phyloP scores from a whole-genome alignment of 305 asterid genomes.

The Fraxinus greggii region DNA sequence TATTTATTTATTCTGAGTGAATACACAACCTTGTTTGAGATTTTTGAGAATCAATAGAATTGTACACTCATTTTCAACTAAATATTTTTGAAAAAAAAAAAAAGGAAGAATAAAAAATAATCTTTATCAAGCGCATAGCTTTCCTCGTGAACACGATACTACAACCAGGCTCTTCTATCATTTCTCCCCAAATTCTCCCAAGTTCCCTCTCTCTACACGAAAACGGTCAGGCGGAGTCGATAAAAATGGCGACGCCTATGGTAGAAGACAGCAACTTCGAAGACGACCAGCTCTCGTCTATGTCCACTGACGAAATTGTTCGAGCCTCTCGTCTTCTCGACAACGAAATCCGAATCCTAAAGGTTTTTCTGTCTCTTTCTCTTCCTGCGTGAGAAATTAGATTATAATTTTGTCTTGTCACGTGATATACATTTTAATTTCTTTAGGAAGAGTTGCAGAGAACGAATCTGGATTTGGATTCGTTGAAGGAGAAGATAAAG shows the following conservation, averaged over 20 bases:
- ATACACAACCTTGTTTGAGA: too few species aligned
- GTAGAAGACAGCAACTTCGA: constrained; percentile 67
- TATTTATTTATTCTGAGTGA: too few species aligned
- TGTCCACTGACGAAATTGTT: constrained; percentile 70
- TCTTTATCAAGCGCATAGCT: background rate
- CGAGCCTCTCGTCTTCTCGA: constrained; percentile 90
- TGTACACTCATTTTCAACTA: background rate
- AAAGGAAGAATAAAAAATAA: background rate
- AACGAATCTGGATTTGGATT: constrained; percentile 69
- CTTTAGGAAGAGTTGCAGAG: constrained; percentile 77
- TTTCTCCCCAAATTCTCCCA: background rate
- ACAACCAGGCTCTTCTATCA: background rate
- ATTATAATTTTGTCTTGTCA: background rate
- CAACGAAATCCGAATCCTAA: constrained; percentile 70
- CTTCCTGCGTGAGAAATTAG: background rate
- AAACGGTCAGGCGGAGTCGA: background rate
- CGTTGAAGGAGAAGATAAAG: constrained; percentile 72
- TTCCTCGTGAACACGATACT: constrained; percentile 17
- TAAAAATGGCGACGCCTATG: constrained; percentile 75
- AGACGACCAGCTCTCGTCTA: constrained; percentile 68
- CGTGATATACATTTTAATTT: background rate
- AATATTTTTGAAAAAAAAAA: background rate
- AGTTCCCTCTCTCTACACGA: background rate
- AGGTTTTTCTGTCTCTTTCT: constrained; percentile 36
- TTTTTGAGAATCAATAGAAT: too few species aligned